These are phyloP conservation scores for Trichoderma reesei DNA, from an alignment of 495 filamentous ascomycete species.

Conservation along the genomic window DNA sequence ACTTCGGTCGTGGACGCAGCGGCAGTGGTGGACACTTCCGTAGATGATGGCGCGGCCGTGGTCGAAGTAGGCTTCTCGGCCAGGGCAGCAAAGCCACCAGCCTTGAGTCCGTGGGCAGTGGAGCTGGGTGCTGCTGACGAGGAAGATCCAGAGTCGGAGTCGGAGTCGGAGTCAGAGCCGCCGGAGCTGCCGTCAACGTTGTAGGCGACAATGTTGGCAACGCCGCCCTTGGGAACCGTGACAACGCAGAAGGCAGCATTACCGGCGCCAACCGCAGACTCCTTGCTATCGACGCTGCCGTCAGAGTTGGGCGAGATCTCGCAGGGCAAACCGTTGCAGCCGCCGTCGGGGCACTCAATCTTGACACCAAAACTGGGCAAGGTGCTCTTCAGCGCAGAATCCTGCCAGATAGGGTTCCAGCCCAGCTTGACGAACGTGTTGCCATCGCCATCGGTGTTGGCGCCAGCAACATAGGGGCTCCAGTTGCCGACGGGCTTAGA, in stretches of 20 bases:
- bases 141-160: background rate
- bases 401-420: slow-evolving; percentile 70
- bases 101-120: background rate
- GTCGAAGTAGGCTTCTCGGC: slow-evolving; percentile 12
- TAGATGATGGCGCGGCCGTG: background rate
- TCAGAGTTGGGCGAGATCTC: slow-evolving; percentile 57
- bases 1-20: slow-evolving; percentile 14
- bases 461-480: slow-evolving; percentile 69
- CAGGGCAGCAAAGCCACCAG: slow-evolving; percentile 6
- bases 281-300: slow-evolving; percentile 48
- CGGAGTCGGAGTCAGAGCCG: background rate
- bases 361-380: slow-evolving; percentile 59
- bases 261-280: slow-evolving; percentile 49
- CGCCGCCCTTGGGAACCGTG: slow-evolving; percentile 57
- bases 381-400: slow-evolving; percentile 43
- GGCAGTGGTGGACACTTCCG: slow-evolving; percentile 14
- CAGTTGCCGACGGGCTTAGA: slow-evolving; percentile 65
- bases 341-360: slow-evolving; percentile 56
- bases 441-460: slow-evolving; percentile 56
- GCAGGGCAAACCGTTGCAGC: slow-evolving; percentile 68
- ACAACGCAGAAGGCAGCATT: slow-evolving; percentile 71
- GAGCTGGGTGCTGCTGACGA: background rate
- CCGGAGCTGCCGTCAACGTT: slow-evolving; percentile 29
- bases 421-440: slow-evolving; percentile 67
- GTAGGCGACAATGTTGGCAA: slow-evolving; percentile 58